phyloP scores from a whole-genome alignment of 2,329 filamentous ascomycete species.

The Botrytis hyacinthi region DNA sequence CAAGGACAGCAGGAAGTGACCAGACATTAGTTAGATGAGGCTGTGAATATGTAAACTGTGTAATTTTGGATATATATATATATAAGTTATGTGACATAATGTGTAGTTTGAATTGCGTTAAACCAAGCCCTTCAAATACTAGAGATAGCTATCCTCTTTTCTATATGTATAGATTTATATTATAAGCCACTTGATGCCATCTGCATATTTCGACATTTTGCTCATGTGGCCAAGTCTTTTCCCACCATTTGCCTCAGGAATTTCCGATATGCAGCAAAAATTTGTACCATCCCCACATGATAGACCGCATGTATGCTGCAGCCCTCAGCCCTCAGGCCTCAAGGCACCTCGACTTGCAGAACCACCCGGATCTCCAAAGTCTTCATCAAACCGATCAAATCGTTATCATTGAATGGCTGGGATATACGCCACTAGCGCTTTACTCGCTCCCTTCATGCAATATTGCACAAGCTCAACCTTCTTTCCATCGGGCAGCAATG shows the following conservation, averaged over 20 bases:
- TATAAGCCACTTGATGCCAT: neutral
- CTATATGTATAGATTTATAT: neutral
- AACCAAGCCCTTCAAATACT: neutral
- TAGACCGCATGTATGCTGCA: neutral
- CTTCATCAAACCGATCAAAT: neutral
- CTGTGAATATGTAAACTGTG: neutral
- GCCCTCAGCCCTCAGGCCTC: neutral
- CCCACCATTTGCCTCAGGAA: conserved; percentile 12
- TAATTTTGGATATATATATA: neutral
- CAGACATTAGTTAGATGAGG: conserved; percentile 16
- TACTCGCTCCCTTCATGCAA: conserved; percentile 86
- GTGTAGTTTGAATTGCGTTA: neutral
- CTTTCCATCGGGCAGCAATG: conserved; percentile 46
- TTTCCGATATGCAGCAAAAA: conserved; percentile 19
- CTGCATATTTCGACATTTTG: neutral
- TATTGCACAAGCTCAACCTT: conserved; percentile 83
- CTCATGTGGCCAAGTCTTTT: neutral
- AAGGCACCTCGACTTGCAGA: neutral
- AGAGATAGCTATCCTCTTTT: neutral
- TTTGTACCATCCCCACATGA: conserved; percentile 12
- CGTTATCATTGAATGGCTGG: conserved; percentile 38
- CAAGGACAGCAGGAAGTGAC: conserved; percentile 12
- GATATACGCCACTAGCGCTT: conserved; percentile 68
- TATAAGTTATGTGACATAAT: neutral
- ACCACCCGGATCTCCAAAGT: neutral